Evolutionary conservation across 768 basidiomycete genomes (phyloP), one percentile per base, ranked within the genome.

Genomic region (Leccinum uliginosum): DNA sequence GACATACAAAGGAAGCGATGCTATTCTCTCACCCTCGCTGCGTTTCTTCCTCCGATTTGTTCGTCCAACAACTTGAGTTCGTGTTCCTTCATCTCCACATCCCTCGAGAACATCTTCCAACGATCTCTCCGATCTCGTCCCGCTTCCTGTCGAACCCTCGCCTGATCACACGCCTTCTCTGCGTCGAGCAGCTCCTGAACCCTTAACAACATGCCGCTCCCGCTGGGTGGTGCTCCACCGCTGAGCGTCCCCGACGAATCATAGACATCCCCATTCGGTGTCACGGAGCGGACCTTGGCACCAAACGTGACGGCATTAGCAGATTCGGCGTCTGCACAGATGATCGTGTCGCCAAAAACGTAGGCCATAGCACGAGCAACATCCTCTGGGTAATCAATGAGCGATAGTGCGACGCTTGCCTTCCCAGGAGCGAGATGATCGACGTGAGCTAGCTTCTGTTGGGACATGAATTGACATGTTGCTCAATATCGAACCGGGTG

Each of bases 201-300:
- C 61, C 85, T 84, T 50, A 96, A 74, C 17, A 98, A 76, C 3
- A 87, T 76, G 2, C 90, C 89, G 32, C 80, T 85, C 23, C 84
- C 78, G 59, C 76, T 87, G 0, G 94, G 91, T 0, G 93, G 86
- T 1, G 93, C 83, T 1, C 97, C 97, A 6, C 97, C 97, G 19
- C 87, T 91, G 19, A 99, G 82, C 0, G 91, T 95, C 6, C 96
- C 96, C 8, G 89, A 89, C 2, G 97, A 95, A 60, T 99, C 97
- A 70, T 99, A 98, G 11, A 97, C 84, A 66, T 98, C 97, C 2
- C 97, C 97, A 3, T 92, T 87, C 19, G 96, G 78, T 7, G 97
- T 99, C 48, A 98, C 94, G 10, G 91, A 94, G 51, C 86, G 86
- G 50, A 90, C 84, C 26, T 71, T 71, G 5, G 70, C 70, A 10